Evolutionary conservation across 1,284 basidiomycete species (phyloP), one percentile per base, ranked within the genome.

Genomic region (Hypsizygus ulmarius): DNA sequence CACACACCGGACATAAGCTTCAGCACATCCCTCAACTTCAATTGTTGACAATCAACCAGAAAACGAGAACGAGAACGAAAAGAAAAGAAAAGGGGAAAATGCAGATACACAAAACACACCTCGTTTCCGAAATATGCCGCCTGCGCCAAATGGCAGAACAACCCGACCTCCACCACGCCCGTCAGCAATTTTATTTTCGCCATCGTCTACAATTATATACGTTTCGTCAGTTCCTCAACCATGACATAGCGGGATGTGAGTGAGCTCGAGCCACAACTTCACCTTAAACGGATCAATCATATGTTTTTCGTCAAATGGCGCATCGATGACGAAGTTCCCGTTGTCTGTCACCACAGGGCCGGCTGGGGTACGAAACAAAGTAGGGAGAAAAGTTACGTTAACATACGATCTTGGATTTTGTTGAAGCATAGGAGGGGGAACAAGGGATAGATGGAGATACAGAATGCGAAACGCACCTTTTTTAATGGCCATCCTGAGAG

Each of bases 111-210:
- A 39, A 10, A 15, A 64, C 74, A 52, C 50, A 90, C 89, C 71
- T 85, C 79, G 60, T 97, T 96, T 14, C 96, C 96, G 72, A 98
- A 99, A 77, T 98, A 99, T 8, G 95, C 95, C 0, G 93, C 93
- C 65, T 88, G 82, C n/a, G 90, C 93, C 79, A 98, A 87, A 46
- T 84, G 75, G 64, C 91, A 94, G 75, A 99, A 99, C 16, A 99
- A 70, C 0, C 97, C 97, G 28, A 98, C 97, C 68, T 99, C 96
- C 27, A 98, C 89, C 9, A 99, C 93, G 49, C 97, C 96, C 1
- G 96, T 98, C 45, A 97, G 74, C 78, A 95, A 81, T 73, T 93
- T 95, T 63, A 94, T 85, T 52, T 75, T 72, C 8, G 68, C 67
- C 67, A 92, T 69, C 30, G 93, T 74, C 88, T 92, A n/a, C n/a